phyloP scores from a whole-genome alignment of 148 eudicot genomes.

The Polygonum aviculare region DNA sequence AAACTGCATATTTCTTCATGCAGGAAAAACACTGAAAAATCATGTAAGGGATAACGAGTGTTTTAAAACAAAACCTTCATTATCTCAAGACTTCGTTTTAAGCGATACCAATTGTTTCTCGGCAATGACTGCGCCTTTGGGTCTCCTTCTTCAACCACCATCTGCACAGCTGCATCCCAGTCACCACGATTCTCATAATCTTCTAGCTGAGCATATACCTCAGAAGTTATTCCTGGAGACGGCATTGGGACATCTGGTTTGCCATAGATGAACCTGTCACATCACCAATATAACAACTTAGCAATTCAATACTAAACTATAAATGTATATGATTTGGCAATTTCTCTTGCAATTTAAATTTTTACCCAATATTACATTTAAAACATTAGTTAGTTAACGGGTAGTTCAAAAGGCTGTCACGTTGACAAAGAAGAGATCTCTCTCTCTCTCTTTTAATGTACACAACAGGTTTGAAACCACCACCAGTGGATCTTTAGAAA shows the following conservation, averaged over 20 bases:
- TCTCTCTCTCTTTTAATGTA: no score
- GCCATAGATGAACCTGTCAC: slow-evolving; percentile 78
- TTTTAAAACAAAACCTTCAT: slow-evolving; percentile 40
- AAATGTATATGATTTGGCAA: neutral
- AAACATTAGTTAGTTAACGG: neutral
- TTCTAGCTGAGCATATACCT: slow-evolving; percentile 68
- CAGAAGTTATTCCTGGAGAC: slow-evolving; percentile 52
- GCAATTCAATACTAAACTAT: neutral
- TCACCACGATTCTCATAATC: slow-evolving; percentile 40
- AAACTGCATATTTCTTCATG: neutral
- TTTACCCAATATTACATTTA: neutral
- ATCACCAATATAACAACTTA: neutral
- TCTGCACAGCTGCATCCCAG: slow-evolving; percentile 84
- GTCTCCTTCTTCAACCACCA: slow-evolving; percentile 80
- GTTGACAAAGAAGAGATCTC: neutral
- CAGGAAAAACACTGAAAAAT: neutral
- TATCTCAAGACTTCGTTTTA: slow-evolving; percentile 83
- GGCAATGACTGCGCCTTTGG: slow-evolving; percentile 56
- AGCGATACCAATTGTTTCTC: slow-evolving; percentile 86
- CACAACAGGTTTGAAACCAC: neutral
- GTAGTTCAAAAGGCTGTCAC: neutral
- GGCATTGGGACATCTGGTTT: slow-evolving; percentile 95
- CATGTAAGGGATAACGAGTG: neutral
- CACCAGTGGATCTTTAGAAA: neutral
- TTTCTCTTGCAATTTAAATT: neutral